Evolutionary conservation across 2,329 filamentous ascomycete species (phyloP), one percentile per base, ranked within the genome.

Genomic region (Colletotrichum falcatum): DNA sequence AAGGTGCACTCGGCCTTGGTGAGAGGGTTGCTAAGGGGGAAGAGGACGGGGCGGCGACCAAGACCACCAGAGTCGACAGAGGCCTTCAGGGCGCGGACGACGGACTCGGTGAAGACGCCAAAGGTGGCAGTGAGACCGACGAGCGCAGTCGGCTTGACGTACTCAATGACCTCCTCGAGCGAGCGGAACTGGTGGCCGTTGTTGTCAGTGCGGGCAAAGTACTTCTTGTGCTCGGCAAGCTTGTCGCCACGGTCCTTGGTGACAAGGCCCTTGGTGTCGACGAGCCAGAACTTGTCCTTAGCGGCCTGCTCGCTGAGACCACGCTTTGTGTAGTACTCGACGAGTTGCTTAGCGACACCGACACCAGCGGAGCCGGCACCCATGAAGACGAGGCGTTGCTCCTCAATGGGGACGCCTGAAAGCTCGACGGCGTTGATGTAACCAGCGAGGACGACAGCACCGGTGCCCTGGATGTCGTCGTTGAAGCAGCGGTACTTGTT

Each of bases 1-100:
- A 97, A 98, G 20, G 94, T 97, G 85, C 96, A 98, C 84, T 99
- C 96, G 11, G 95, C 97, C 86, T 98, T 98, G 83, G 92, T 95
- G 61, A 95, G 91, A 60, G 96, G 96, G 85, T 99, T 98, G 82
- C 94, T 97, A 53, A 99, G 91, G 65, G 95, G 95, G 90, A 99
- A 98, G 77, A 98, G 92, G 78, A 97, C 95, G 72, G 96, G 95
- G 73, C 90, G 87, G 73, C 94, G 89, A 81, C 94, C 94, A 74
- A 89, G 78, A 60, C 89, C 89, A 60, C 88, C 87, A 46, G 86
- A 83, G 74, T 91, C 88, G 42, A 91, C 89, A 1, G 88, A 90
- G 5, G 84, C 84, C 83, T 91, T 90, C 72, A 91, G 83, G n/a
- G 88, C 88, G 72, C 91, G 89, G 71, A 99, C 87, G 71, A 97